phyloP scores from a whole-genome alignment of 495 filamentous ascomycete species.

The Penicillium tannophilum region DNA sequence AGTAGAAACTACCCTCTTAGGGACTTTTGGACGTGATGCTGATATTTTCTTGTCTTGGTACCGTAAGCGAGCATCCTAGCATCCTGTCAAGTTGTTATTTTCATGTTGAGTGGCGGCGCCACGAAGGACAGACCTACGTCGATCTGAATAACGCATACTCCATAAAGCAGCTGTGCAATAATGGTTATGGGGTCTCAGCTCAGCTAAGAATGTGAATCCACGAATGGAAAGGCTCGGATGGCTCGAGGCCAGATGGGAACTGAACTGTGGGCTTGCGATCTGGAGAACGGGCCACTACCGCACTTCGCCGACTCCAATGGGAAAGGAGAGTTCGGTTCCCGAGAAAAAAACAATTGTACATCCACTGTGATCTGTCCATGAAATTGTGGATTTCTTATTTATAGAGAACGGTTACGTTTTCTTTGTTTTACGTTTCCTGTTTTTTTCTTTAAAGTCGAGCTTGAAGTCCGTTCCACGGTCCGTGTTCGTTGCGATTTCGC shows the following conservation, averaged over 20 bases:
- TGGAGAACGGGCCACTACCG: constrained; percentile 15
- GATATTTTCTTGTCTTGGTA: not conserved
- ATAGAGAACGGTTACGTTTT: not conserved
- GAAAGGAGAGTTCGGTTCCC: constrained; percentile 4
- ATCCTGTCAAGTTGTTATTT: constrained; percentile 1
- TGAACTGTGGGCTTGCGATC: constrained; percentile 12
- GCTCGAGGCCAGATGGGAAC: not conserved
- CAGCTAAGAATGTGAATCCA: constrained; percentile 11
- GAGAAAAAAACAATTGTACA: constrained; percentile 6
- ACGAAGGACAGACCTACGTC: not conserved
- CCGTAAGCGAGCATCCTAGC: not conserved
- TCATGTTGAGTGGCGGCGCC: constrained; percentile 7
- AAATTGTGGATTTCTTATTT: not conserved
- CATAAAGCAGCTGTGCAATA: constrained; percentile 1
- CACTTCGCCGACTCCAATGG: constrained; percentile 15
- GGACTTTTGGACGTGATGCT: not conserved
- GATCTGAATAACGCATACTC: not conserved
- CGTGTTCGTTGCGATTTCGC: not conserved
- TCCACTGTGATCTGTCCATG: constrained; percentile 17
- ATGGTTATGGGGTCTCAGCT: constrained; percentile 15
- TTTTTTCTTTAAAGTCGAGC: not conserved
- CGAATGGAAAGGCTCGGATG: constrained; percentile 13
- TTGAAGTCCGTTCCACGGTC: constrained; percentile 3
- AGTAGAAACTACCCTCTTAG: constrained; percentile 4
- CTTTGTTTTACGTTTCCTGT: no score